Evolutionary conservation across 352 stramenopile genomes (phyloP).

Genomic region (Globisporangium rhizosaccharum): DNA sequence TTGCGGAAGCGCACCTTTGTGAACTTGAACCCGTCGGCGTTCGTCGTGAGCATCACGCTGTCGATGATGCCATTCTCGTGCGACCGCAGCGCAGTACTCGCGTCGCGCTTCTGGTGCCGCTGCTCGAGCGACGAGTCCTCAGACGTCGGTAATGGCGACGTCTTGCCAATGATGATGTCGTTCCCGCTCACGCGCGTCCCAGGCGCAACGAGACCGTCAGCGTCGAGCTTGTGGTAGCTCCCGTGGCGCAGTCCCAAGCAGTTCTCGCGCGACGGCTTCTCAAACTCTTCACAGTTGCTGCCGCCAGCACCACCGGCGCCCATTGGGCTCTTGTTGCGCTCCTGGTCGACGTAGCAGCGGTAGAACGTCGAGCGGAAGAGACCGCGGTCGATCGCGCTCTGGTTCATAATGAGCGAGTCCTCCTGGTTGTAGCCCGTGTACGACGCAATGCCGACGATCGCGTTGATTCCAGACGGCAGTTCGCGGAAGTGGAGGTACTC

Average conservation of each 20-base stretch:
- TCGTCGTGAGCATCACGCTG: slow-evolving; percentile 98
- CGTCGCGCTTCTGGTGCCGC: slow-evolving; percentile 96
- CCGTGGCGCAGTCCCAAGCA: slow-evolving; percentile 93
- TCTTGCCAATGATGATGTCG: slow-evolving; percentile 99
- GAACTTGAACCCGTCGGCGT: slow-evolving; percentile 96
- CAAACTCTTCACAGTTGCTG: slow-evolving; percentile 90
- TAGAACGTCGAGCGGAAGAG: slow-evolving; percentile 99
- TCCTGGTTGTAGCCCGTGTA: slow-evolving; percentile 98
- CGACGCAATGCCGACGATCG: slow-evolving; percentile 87
- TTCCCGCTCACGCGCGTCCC: slow-evolving; percentile 96
- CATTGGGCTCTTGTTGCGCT: slow-evolving; percentile 81
- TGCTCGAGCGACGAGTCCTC: slow-evolving; percentile 80
- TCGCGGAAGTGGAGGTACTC: slow-evolving; percentile 98
- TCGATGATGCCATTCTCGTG: slow-evolving; percentile 99
- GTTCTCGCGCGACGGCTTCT: slow-evolving; percentile 94
- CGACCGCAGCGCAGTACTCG: slow-evolving; percentile 94
- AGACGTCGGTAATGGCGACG: slow-evolving; percentile 82
- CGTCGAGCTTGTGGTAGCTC: slow-evolving; percentile 98
- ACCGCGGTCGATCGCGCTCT: slow-evolving; percentile 98
- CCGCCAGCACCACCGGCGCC: slow-evolving; percentile 54
- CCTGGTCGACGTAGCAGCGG: slow-evolving; percentile 96
- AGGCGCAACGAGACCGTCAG: slow-evolving; percentile 95
- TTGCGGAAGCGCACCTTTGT: slow-evolving; percentile 98
- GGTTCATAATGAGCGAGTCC: slow-evolving; percentile 99
- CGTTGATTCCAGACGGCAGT: slow-evolving; percentile 98